Percentiles rank a stretch among this genome's conserved stretches.
phyloP scores from a whole-genome alignment of 345 rosid genomes.

The Carallia brachiata region DNA sequence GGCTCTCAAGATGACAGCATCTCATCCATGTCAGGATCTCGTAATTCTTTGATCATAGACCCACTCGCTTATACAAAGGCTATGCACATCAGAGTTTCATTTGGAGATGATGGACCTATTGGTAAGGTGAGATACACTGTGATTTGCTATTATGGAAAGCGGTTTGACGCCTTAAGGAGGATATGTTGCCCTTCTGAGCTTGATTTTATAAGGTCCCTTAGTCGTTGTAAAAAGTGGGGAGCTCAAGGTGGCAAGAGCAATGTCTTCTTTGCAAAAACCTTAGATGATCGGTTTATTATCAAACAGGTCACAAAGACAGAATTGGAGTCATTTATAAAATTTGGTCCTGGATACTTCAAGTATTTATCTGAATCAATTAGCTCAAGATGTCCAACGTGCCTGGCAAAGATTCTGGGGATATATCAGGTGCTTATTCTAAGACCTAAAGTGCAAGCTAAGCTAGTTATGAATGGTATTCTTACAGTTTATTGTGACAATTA shows the following conservation, averaged over 20 bases:
- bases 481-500: slow-evolving; percentile 6
- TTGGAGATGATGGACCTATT: slow-evolving; percentile 62
- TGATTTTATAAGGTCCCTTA: slow-evolving; percentile 86
- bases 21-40: slow-evolving; percentile 59
- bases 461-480: slow-evolving; percentile 3
- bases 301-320: slow-evolving; percentile 98
- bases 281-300: slow-evolving; percentile 90
- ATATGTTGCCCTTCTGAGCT: slow-evolving; percentile 85
- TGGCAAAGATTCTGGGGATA: slow-evolving; percentile 93
- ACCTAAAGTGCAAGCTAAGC: slow-evolving; percentile 8
- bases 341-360: slow-evolving; percentile 82
- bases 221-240: slow-evolving; percentile 98
- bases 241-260: slow-evolving; percentile 99
- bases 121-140: slow-evolving; percentile 78
- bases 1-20: slow-evolving; percentile 57
- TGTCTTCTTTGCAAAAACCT: slow-evolving; percentile 94
- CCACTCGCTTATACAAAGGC: slow-evolving; percentile 62
- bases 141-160: slow-evolving; percentile 77
- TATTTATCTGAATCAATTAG: slow-evolving; percentile 74
- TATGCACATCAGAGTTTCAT: slow-evolving; percentile 69
- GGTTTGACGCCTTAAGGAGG: slow-evolving; percentile 80
- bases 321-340: slow-evolving; percentile 86
- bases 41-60: slow-evolving; percentile 56
- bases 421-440: slow-evolving; percentile 67
- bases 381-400: slow-evolving; percentile 88